These are phyloP conservation scores for Linum lewisii DNA, from an alignment of 345 rosid species.

Conservation along the genomic window DNA sequence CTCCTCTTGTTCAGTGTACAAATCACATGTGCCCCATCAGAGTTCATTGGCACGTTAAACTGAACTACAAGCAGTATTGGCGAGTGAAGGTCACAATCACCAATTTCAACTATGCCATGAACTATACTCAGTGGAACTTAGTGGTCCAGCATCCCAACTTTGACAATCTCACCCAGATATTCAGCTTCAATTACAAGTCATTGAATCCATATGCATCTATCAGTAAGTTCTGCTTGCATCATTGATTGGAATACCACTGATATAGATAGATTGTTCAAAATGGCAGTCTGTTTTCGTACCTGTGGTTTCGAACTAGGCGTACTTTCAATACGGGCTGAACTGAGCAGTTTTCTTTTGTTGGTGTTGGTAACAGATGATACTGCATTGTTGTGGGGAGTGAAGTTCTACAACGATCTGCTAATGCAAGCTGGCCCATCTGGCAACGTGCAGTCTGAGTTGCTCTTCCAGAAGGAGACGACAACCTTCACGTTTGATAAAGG, in stretches of 20 bases:
- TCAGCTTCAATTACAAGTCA: slow-evolving; percentile 63
- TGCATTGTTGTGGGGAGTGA: slow-evolving; percentile 67
- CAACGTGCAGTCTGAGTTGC: slow-evolving; percentile 81
- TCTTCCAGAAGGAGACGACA: slow-evolving; percentile 53
- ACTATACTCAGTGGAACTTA: slow-evolving; percentile 73
- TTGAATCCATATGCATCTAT: slow-evolving; percentile 46
- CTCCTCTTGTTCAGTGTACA: slow-evolving; percentile 65
- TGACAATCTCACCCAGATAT: slow-evolving; percentile 54
- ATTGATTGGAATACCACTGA: too few relatives aligned
- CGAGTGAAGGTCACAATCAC: slow-evolving; percentile 65
- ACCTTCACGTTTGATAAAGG: slow-evolving; percentile 72
- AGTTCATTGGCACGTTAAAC: slow-evolving; percentile 87
- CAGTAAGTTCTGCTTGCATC: slow-evolving; percentile 70
- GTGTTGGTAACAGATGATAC: slow-evolving; percentile 73
- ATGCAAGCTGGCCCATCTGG: slow-evolving; percentile 68
- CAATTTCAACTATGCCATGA: slow-evolving; percentile 75
- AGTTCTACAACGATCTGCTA: slow-evolving; percentile 73
- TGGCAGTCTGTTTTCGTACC: too few relatives aligned
- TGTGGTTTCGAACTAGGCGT: too few relatives aligned
- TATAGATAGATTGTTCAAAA: too few relatives aligned
- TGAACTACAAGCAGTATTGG: slow-evolving; percentile 81
- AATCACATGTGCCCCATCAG: slow-evolving; percentile 88
- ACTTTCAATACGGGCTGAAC: too few relatives aligned
- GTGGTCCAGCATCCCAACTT: slow-evolving; percentile 83
- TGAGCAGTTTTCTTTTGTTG: too few relatives aligned